These are phyloP conservation scores for Podospora appendiculata DNA, from an alignment of 495 filamentous ascomycete species.

Conservation along the genomic window DNA sequence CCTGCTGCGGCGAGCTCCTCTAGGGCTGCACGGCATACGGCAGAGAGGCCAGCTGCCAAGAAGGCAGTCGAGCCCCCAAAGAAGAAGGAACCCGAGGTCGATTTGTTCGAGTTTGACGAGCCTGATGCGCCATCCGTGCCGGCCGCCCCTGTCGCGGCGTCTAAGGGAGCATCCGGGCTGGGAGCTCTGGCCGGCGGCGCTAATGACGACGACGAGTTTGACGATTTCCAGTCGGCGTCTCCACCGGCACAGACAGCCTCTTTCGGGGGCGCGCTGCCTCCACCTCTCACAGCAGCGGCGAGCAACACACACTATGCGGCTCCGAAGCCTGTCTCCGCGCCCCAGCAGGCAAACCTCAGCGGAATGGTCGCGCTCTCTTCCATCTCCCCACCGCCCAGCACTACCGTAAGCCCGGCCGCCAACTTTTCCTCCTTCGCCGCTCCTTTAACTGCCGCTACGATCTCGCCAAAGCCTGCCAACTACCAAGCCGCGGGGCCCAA, in stretches of 20 bases:
- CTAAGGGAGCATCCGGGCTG: slow-evolving; percentile 40
- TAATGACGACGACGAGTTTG: slow-evolving; percentile 88
- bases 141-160: slow-evolving; percentile 39
- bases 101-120: slow-evolving; percentile 88
- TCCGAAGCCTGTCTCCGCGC: slow-evolving; percentile 74
- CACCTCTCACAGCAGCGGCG: slow-evolving; percentile 58
- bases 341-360: slow-evolving; percentile 70
- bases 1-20: slow-evolving; percentile 30
- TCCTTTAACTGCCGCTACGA: slow-evolving; percentile 34
- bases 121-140: slow-evolving; percentile 34
- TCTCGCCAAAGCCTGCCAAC: slow-evolving; percentile 49
- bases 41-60: slow-evolving; percentile 30
- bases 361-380: slow-evolving; percentile 75
- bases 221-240: slow-evolving; percentile 94
- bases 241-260: slow-evolving; percentile 38
- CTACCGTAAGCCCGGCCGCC: slow-evolving; percentile 44
- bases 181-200: slow-evolving; percentile 39
- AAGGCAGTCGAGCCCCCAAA: slow-evolving; percentile 57
- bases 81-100: slow-evolving; percentile 76
- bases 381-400: slow-evolving; percentile 60
- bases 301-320: slow-evolving; percentile 65
- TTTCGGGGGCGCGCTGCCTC: slow-evolving; percentile 26
- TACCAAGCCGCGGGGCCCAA: slow-evolving; percentile 80
- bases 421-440: slow-evolving; percentile 49
- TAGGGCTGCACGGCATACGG: slow-evolving; percentile 34